Conservation (phyloP, 208 protist species). For the Crithidia bombi region DNA sequence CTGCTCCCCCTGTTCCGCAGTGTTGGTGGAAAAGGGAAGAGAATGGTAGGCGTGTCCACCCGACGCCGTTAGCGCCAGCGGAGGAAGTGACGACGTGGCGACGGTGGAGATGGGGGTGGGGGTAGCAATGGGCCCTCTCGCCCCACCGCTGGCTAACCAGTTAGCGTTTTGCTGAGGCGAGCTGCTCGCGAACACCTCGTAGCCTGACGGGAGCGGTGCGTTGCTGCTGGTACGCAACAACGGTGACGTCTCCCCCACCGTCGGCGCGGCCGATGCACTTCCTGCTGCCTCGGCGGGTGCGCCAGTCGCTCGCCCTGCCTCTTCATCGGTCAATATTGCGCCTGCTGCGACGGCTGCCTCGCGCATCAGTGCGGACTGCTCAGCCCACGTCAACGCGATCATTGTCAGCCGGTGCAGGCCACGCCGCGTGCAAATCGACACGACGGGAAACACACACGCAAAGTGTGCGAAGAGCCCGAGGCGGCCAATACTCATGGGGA, state of each 20-base stretch:
- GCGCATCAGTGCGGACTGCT: constrained; percentile 43
- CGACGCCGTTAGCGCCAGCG: neutral
- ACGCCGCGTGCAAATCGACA: constrained; percentile 73
- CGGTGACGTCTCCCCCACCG: constrained; percentile 18
- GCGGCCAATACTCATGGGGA: constrained; percentile 68
- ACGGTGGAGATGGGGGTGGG: neutral
- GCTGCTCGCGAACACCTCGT: constrained; percentile 25
- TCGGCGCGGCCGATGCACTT: neutral
- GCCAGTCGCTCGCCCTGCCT: neutral
- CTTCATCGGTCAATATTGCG: neutral
- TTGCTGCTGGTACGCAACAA: constrained; percentile 10
- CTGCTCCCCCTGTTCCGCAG: neutral
- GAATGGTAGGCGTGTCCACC: neutral
- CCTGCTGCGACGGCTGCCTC: constrained; percentile 11
- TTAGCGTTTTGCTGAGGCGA: constrained; percentile 3
- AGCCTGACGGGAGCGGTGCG: constrained; percentile 6
- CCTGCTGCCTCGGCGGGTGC: neutral
- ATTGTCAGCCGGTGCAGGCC: constrained; percentile 69
- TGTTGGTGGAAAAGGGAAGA: neutral
- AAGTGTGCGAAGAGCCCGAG: constrained; percentile 85
- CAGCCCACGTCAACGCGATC: constrained; percentile 52
- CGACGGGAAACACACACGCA: constrained; percentile 80
- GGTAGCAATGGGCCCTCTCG: neutral
- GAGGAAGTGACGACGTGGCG: neutral
- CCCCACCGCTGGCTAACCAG: neutral